Conservation (phyloP, 495 filamentous ascomycete genomes). For the Platismatia glauca region DNA sequence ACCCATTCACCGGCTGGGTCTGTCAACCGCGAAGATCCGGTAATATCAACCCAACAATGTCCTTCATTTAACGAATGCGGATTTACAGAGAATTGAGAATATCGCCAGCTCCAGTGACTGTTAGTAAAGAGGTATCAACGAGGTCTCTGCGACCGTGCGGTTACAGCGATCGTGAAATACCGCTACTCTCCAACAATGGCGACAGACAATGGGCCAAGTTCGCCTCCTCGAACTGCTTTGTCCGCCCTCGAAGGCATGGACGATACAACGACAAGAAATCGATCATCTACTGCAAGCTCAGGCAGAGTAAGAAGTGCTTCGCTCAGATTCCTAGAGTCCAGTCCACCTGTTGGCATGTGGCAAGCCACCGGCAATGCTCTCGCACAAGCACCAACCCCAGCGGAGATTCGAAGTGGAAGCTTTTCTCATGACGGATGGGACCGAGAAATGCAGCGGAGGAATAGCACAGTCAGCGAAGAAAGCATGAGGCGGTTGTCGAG, state of each 20-base stretch:
- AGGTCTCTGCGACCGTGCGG: no score
- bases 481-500: conserved; percentile 22
- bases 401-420: conserved; percentile 35
- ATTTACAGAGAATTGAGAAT: no score
- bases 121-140: no score
- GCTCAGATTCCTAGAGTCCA: conserved; percentile 38
- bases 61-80: not conserved
- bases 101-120: not conserved
- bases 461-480: conserved; percentile 25
- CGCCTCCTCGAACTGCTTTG: not conserved
- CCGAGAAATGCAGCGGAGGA: conserved; percentile 26
- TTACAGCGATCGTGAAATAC: not conserved
- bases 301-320: conserved; percentile 36
- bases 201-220: not conserved
- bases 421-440: conserved; percentile 35
- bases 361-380: conserved; percentile 39
- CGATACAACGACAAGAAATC: conserved; percentile 5
- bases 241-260: not conserved
- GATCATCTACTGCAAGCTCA: conserved; percentile 19
- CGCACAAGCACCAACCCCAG: conserved; percentile 34
- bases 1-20: not conserved
- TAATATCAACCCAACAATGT: not conserved
- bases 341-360: conserved; percentile 44
- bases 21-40: not conserved
- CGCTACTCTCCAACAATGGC: not conserved